Base-by-base conservation (phyloP, 345 rosid species). In the Garcia nutans region DNA sequence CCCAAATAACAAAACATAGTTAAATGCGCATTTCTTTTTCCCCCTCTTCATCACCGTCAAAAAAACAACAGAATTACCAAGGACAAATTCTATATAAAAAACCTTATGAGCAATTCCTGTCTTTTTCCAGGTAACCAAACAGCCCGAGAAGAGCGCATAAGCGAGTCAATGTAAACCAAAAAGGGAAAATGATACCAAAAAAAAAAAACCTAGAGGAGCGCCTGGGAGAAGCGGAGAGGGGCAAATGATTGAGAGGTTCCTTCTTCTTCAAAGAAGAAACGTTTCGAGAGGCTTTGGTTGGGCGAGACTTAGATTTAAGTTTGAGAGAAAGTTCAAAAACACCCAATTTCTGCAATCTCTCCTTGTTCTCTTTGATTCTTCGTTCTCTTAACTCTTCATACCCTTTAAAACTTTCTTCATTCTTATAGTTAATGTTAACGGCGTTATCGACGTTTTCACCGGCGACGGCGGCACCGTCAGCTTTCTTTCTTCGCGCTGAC, bases 291-390 rank as follows among this genome's bases (percentile, higher is more conserved):
- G 72, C 70, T 33, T 64, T 74, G 19, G 20, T 23, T 3, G 69
- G 15, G 52, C 4, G 33, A 4, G 8, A 15, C 0, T 20, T 22
- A 50, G 76, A 7, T 13, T 76, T 82, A 65, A 85, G 77, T 74
- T 82, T 65, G 23, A 64, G 65, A 7, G 87, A 71, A 11, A 82
- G 83, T 17, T 77, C 63, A 0, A 77, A 16, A 70, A 82, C 44
- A 9, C 85, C 84, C 50, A 85, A 59, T 41, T 72, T 80, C 56
- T 78, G 74, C 85, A 85, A 68, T 65, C 80, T 80, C 62, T 82
- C 82, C 6, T 52, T 75, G 77, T 85, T 85, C 77, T 80, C 81
- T 70, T 74, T 80, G 49, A 82, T 82, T 52, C 84, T 82, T 44
- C 70, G 70, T 28, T 78, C 70, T 41, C 88, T 80, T 28, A 66